phyloP scores from a whole-genome alignment of 306 rosid genomes.

The Sindora glabra region DNA sequence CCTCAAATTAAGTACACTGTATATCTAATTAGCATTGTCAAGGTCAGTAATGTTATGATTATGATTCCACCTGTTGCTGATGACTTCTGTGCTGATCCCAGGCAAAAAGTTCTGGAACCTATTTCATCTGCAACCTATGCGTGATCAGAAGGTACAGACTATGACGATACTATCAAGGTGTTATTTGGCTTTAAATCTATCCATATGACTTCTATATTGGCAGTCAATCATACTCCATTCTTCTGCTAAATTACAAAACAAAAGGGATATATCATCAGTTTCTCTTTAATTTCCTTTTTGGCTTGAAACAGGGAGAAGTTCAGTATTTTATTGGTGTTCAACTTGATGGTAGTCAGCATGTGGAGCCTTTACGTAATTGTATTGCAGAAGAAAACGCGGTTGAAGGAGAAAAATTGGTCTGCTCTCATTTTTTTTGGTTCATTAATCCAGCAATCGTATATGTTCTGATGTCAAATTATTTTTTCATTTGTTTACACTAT shows the following conservation, averaged over 20 bases:
- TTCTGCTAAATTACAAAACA: not conserved
- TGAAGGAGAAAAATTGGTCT: constrained; percentile 74
- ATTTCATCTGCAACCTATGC: constrained; percentile 98
- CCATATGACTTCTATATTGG: not conserved
- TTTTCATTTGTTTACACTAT: not conserved
- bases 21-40: not conserved
- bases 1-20: no score
- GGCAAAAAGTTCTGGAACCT: constrained; percentile 97
- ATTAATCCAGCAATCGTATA: not conserved
- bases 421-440: constrained; percentile 17
- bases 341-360: constrained; percentile 94
- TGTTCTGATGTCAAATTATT: not conserved
- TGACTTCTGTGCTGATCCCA: constrained; percentile 27
- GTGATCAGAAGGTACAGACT: constrained; percentile 80
- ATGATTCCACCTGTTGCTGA: constrained; percentile 14
- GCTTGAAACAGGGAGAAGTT: constrained; percentile 83
- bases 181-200: not conserved
- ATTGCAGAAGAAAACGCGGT: constrained; percentile 54
- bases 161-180: constrained; percentile 5
- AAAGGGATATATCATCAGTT: not conserved
- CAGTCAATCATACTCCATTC: not conserved
- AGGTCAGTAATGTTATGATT: not conserved
- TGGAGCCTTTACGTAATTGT: constrained; percentile 73
- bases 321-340: constrained; percentile 98
- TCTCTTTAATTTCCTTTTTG: constrained; percentile 8